These are phyloP conservation scores for Penicillium sclerotiorum DNA, from an alignment of 2,329 filamentous ascomycete species.

Conservation along the genomic window DNA sequence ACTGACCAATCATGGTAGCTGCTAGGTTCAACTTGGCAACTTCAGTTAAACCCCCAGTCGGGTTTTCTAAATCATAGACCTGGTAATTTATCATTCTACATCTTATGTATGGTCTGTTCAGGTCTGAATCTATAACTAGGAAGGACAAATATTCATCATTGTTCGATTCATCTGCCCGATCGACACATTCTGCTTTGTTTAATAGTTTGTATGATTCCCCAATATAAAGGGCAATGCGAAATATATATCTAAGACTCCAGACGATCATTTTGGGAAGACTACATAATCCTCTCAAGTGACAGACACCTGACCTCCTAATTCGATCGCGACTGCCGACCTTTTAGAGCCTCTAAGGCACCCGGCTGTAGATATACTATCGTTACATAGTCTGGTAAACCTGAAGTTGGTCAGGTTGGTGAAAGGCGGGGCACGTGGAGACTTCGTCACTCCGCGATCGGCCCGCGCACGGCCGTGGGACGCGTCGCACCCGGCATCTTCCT, in stretches of 20 bases:
- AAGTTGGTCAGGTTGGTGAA: neutral
- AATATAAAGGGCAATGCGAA: neutral
- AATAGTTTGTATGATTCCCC: neutral
- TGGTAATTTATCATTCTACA: neutral
- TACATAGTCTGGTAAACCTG: neutral
- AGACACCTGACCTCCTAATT: neutral
- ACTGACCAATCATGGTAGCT: no score
- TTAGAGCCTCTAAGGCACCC: neutral
- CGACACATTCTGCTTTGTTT: neutral
- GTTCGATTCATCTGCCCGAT: neutral
- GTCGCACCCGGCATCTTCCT: neutral
- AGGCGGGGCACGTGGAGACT: no score
- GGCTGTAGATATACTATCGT: neutral
- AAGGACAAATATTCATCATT: neutral
- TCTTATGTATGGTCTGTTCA: neutral
- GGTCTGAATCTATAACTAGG: neutral
- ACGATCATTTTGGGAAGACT: neutral
- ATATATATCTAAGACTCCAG: neutral
- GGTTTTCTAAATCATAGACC: neutral
- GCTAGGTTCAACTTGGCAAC: no score
- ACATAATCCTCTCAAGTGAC: neutral
- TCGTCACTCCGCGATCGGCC: no score
- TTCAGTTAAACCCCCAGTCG: neutral
- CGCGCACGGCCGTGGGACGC: no score
- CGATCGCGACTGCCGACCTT: neutral